Conservation (phyloP, 1,284 basidiomycete genomes). For the Dichomitus squalens region DNA sequence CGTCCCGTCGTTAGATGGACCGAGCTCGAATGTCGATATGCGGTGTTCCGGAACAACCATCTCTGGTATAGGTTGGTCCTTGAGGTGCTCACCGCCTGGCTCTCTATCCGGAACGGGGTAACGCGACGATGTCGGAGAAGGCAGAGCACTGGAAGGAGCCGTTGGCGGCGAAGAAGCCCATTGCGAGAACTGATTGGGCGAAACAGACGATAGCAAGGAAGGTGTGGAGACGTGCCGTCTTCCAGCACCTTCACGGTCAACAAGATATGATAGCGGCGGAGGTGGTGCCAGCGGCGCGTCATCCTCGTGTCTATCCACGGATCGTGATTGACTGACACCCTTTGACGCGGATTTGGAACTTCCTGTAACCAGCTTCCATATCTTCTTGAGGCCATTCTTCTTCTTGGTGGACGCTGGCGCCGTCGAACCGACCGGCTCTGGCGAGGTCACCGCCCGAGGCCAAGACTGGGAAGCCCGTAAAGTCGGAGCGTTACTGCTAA, state of each 20-base stretch:
- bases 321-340: slow-evolving; percentile 39
- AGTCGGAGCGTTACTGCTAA: slow-evolving; percentile 38
- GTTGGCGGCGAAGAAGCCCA: slow-evolving; percentile 69
- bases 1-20: slow-evolving; percentile 12
- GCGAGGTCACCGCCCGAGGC: slow-evolving; percentile 37
- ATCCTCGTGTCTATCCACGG: slow-evolving; percentile 56
- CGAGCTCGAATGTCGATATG: slow-evolving; percentile 25
- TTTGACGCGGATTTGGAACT: slow-evolving; percentile 43
- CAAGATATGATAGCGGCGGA: slow-evolving; percentile 83
- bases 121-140: slow-evolving; percentile 72
- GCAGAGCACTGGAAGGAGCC: slow-evolving; percentile 70
- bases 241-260: slow-evolving; percentile 57
- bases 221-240: slow-evolving; percentile 68
- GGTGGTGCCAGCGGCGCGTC: slow-evolving; percentile 81
- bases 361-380: slow-evolving; percentile 80
- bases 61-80: slow-evolving; percentile 33
- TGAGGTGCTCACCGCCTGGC: slow-evolving; percentile 42
- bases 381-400: slow-evolving; percentile 79
- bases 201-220: slow-evolving; percentile 60
- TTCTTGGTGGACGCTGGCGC: slow-evolving; percentile 57
- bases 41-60: slow-evolving; percentile 27
- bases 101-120: slow-evolving; percentile 57
- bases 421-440: slow-evolving; percentile 36
- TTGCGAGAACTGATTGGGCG: slow-evolving; percentile 54
- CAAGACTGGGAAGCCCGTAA: slow-evolving; percentile 57